Evolutionary conservation across 371 early-diverging fungal genomes (phyloP), one percentile per base, ranked within the genome.

Genomic region (Rhizopus delemar): DNA sequence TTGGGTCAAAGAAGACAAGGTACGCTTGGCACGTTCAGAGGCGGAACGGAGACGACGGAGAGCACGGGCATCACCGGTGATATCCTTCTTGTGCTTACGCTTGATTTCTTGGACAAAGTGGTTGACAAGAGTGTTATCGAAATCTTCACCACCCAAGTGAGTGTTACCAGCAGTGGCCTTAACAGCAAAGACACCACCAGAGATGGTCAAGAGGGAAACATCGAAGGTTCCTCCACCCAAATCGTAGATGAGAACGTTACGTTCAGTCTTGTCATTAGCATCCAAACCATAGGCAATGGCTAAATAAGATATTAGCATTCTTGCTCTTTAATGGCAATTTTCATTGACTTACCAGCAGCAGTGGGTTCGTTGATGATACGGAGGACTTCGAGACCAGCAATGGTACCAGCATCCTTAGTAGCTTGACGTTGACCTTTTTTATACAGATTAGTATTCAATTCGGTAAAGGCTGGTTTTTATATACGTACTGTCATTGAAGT

Each of bases 151-250:
- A 59, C 97, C 98, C 59, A 98, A 77, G 75, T 95, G 94, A 41
- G 93, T 93, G 80, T 94, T 91, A 71, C 95, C 95, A 76, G 90
- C 91, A 68, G 95, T 95, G 50, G 93, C 90, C 81, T 92, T 92
- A 70, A 92, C 92, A 74, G 94, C 94, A 69, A 95, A 92, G 67
- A 91, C 86, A 68, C 90, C 92, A 65, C 87, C 90, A 60, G 90
- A 90, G 63, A 92, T 92, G 69, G 91, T 88, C 49, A 95, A 71
- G 53, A 62, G 62, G 41, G 62, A 62, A 8, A 98, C 90, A 86
- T 96, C 96, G 78, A 96, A 93, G 59, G 96, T 95, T 81, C 96
- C 95, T 74, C 96, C 96, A 75, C 96, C 96, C 65, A 96, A 79
- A 86, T 96, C 96, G 79, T 90, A 95, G 59, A 98, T 93, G 69